Percentiles rank a stretch among this genome's conserved stretches.
These are phyloP conservation scores for Aspergillus quadrilineatus DNA, from an alignment of 2,329 filamentous ascomycete genomes.

Conservation along the genomic window DNA sequence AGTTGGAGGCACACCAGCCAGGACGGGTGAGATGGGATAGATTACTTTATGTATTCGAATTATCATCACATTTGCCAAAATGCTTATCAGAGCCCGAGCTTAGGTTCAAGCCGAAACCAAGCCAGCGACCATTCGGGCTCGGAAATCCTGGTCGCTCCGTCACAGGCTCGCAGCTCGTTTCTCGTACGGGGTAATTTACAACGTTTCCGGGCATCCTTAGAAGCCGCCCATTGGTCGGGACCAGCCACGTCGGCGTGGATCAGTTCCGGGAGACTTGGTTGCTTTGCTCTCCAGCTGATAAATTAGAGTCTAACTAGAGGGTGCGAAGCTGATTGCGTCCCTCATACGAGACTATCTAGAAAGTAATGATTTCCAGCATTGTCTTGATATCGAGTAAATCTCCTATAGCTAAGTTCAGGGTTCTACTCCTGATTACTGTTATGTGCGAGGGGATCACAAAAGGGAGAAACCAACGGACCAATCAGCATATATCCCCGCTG, in stretches of 20 bases:
- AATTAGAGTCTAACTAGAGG: too few species aligned
- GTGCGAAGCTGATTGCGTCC: not conserved
- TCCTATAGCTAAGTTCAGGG: too few species aligned
- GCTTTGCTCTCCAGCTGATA: too few species aligned
- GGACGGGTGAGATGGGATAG: conserved; percentile 12
- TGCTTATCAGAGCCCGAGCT: conserved; percentile 19
- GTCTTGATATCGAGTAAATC: too few species aligned
- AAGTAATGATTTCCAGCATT: too few species aligned
- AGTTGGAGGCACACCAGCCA: conserved; percentile 8
- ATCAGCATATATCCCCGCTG: conserved; percentile 8
- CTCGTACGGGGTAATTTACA: conserved; percentile 3
- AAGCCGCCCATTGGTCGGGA: conserved; percentile 20
- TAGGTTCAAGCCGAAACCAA: conserved; percentile 1
- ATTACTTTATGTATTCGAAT: conserved; percentile 25
- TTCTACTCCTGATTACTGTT: too few species aligned
- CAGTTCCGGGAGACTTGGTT: not conserved
- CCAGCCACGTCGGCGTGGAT: not conserved
- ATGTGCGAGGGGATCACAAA: too few species aligned
- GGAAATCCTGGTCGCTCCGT: not conserved
- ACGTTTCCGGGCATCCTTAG: conserved; percentile 16
- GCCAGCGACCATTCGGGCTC: not conserved
- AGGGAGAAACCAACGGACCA: conserved; percentile 10
- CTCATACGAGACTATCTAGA: not conserved
- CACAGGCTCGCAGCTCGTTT: not conserved
- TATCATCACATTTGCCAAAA: conserved; percentile 19